These are phyloP conservation scores for Tetrahymena thermophila DNA, from an alignment of 73 alveolate species.

Conservation along the genomic window DNA sequence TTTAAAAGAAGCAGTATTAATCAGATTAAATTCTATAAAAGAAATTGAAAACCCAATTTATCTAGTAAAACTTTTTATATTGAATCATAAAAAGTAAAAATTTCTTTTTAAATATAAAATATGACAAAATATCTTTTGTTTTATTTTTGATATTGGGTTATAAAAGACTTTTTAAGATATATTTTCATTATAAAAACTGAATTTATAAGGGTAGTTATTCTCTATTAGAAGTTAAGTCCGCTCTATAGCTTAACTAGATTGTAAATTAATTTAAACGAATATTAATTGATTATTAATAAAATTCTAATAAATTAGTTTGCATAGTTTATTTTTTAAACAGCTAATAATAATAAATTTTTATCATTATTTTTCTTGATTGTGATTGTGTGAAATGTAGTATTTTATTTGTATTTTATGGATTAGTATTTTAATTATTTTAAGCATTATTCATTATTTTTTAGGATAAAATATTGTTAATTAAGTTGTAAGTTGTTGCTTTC, in stretches of 20 bases:
- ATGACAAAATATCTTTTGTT: background rate
- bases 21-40: slow-evolving; percentile 69
- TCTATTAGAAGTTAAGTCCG: background rate
- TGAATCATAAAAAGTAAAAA: slow-evolving; percentile 56
- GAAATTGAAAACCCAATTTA: slow-evolving; percentile 66
- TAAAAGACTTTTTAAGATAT: background rate
- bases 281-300: too few relatives aligned
- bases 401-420: too few relatives aligned
- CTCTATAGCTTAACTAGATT: background rate
- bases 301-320: background rate
- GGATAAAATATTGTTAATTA: too few relatives aligned
- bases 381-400: too few relatives aligned
- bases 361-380: too few relatives aligned
- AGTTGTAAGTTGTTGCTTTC: too few relatives aligned
- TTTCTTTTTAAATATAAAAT: background rate
- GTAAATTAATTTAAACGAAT: background rate
- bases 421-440: too few relatives aligned
- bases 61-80: slow-evolving; percentile 63
- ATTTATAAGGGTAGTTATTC: too few relatives aligned
- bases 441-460: too few relatives aligned
- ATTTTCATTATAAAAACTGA: too few relatives aligned
- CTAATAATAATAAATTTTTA: too few relatives aligned
- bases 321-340: background rate
- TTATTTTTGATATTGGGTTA: background rate
- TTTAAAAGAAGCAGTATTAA: slow-evolving; percentile 54